Base-by-base conservation (phyloP, 2,329 filamentous ascomycete genomes). In the Fusarium nanum region DNA sequence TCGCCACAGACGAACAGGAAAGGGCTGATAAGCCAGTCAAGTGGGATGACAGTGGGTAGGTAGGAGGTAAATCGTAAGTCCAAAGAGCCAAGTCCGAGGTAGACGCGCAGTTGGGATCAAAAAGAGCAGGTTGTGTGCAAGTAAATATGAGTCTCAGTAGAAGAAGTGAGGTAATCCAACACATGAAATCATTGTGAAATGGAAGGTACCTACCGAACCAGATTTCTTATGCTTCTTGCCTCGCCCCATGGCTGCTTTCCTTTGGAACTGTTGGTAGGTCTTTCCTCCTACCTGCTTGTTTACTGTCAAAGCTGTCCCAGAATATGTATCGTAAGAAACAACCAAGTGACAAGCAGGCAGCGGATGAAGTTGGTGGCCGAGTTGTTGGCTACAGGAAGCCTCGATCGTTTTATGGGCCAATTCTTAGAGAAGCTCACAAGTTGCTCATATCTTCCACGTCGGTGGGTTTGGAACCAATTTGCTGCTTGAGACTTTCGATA, bases 11-110 rank as follows among this genome's bases (percentile, higher is more conserved):
- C 48, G 70, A 72, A 64, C 52, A 64, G 73, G 74, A 74, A 76
- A 77, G 74, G 70, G 74, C 72, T 72, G 76, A 55, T 72, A 56
- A 41, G 30, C 30, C 45, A 42, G 72, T 62, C 56, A 28, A 60
- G 71, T 22, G 28, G 60, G 53, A 67, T 25, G 34, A 57, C 68
- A 50, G 54, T 54, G 71, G 13, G 27, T 41, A 27, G 28, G 53
- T 50, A 72, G 62, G 48, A 55, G 23, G 27, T 53, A 40, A 28
- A 54, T 50, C 71, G 62, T 49, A 55, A 67, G 32, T 37, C 57
- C 65, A 32, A 55, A 52, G 63, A 49, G 46, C 47, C 45, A 37
- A 60, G 41, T 37, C 42, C 54, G 67, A 66, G 61, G 63, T 76
- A 62, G 72, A 74, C 73, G 32, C 32, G n/a, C 46, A 54, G 16